phyloP scores from a whole-genome alignment of 2,329 filamentous ascomycete species.

The Colletotrichum lentis region DNA sequence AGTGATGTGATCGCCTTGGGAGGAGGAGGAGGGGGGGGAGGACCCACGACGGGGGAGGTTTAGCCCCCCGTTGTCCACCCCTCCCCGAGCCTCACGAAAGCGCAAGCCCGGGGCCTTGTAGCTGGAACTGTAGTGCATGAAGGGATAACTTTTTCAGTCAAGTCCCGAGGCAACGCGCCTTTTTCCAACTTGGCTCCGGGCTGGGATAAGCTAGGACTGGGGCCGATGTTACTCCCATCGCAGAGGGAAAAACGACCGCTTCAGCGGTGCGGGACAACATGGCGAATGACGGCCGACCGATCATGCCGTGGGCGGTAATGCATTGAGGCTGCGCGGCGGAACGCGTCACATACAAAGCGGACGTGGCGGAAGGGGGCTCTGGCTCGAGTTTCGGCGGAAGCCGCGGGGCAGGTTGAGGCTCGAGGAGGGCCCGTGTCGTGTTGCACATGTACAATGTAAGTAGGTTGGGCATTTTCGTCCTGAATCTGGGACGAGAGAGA shows the following conservation, averaged over 20 bases:
- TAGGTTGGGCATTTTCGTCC: conserved; percentile 29
- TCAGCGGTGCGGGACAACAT: conserved; percentile 11
- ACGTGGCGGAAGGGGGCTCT: conserved; percentile 34
- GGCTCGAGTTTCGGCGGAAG: conserved; percentile 36
- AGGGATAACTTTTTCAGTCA: conserved; percentile 11
- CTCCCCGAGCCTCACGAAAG: conserved; percentile 46
- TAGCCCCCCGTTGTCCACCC: conserved; percentile 38
- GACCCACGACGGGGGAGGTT: conserved; percentile 28
- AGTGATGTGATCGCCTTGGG: conserved; percentile 32
- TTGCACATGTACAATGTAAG: conserved; percentile 30
- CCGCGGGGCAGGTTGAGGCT: conserved; percentile 29
- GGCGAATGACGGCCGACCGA: conserved; percentile 23
- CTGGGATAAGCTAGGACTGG: conserved; percentile 4
- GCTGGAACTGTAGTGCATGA: conserved; percentile 16
- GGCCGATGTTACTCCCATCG: conserved; percentile 3
- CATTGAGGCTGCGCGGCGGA: conserved; percentile 34
- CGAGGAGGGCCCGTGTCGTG: conserved; percentile 28
- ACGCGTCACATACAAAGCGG: conserved; percentile 30
- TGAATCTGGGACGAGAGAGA: conserved; percentile 37
- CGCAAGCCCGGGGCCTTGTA: conserved; percentile 7
- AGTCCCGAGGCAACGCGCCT: conserved; percentile 17
- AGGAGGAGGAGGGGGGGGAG: conserved; percentile 14
- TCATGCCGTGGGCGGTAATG: conserved; percentile 31
- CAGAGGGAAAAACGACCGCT: background rate
- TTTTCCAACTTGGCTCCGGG: background rate